Conservation (phyloP, 73 alveolate genomes). For the Paramecium sonneborni region DNA sequence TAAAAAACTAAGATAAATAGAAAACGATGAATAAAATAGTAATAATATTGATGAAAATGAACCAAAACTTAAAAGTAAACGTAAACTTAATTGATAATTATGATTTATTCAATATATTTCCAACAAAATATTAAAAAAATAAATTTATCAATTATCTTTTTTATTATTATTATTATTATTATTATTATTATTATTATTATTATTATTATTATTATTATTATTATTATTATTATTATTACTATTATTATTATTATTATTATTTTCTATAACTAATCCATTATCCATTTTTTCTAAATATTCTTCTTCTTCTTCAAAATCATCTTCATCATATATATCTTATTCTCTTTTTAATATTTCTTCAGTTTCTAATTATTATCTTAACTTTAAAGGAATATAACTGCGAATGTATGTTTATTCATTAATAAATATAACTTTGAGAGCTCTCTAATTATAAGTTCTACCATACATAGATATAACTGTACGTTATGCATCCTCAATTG, state of each 20-base stretch:
- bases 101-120: not conserved
- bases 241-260: not conserved
- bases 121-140: not conserved
- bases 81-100: conserved; percentile 21
- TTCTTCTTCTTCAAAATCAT: not conserved
- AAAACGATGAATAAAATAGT: not conserved
- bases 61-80: not conserved
- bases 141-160: not conserved
- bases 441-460: conserved; percentile 57
- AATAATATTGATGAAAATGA: not conserved
- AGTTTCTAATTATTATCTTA: not conserved
- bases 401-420: conserved; percentile 25
- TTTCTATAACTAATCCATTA: not conserved
- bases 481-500: conserved; percentile 39
- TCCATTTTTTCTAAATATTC: not conserved
- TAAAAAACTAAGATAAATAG: not conserved
- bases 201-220: too few relatives aligned
- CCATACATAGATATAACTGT: conserved; percentile 54
- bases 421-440: conserved; percentile 56
- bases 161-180: not conserved
- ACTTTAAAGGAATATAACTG: not conserved
- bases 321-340: not conserved
- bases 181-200: too few relatives aligned
- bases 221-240: too few relatives aligned
- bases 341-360: not conserved